A percentile compares a stretch with the other conserved stretches of the same genome.
phyloP scores from a whole-genome alignment of 345 rosid genomes.

The Brassica cretica region DNA sequence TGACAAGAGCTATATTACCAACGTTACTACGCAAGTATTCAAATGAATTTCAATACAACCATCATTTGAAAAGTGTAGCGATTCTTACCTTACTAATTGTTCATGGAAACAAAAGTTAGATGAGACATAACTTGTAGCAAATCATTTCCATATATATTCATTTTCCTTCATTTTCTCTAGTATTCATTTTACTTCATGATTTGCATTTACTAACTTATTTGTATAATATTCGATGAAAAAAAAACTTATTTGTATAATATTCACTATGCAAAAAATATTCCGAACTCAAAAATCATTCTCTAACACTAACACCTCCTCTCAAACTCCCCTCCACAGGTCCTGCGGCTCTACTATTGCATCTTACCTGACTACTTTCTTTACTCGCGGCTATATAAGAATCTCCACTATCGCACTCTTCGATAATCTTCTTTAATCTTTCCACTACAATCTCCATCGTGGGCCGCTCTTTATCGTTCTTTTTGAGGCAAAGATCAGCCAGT shows the following conservation, averaged over 20 bases:
- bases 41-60: background rate
- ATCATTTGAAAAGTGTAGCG: background rate
- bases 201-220: conserved; percentile 3
- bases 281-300: conserved; percentile 21
- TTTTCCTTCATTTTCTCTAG: too few species aligned
- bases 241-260: background rate
- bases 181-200: background rate
- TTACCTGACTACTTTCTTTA: conserved; percentile 23
- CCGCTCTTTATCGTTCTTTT: conserved; percentile 60
- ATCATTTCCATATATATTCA: too few species aligned
- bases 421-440: conserved; percentile 53
- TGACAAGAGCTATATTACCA: background rate
- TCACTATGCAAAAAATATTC: background rate
- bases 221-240: background rate
- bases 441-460: conserved; percentile 71
- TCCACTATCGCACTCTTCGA: conserved; percentile 39
- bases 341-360: background rate
- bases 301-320: conserved; percentile 31
- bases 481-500: conserved; percentile 69
- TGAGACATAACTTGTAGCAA: background rate
- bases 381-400: background rate
- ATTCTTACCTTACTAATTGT: background rate
- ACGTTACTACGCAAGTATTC: background rate
- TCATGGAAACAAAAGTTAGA: conserved; percentile 1
- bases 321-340: conserved; percentile 18